Percentiles rank a stretch among this genome's conserved stretches.
phyloP scores from a whole-genome alignment of 208 protist genomes.

The Wallacemonas sp. region DNA sequence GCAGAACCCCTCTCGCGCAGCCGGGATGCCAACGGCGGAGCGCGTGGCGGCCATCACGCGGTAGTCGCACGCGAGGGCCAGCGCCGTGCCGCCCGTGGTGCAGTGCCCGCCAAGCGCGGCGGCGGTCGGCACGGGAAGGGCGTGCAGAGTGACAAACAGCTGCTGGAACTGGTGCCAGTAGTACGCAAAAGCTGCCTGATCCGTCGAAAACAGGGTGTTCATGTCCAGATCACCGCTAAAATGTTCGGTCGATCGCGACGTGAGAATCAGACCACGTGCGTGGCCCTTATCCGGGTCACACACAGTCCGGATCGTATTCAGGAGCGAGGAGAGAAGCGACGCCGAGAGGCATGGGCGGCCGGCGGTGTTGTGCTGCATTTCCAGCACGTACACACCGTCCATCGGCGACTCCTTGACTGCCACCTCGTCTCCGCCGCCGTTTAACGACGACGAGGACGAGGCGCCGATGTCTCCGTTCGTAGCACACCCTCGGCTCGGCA shows the following conservation, averaged over 20 bases:
- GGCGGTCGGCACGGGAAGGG: conserved; percentile 64
- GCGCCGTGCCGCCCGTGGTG: conserved; percentile 60
- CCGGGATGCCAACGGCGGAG: conserved; percentile 70
- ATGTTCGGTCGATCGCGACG: conserved; percentile 42
- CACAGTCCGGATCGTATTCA: conserved; percentile 44
- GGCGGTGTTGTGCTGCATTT: conserved; percentile 57
- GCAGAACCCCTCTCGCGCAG: conserved; percentile 54
- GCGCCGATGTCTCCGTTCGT: too few species aligned
- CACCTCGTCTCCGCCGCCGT: conserved; percentile 18
- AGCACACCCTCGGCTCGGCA: neutral
- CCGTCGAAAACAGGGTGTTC: conserved; percentile 32
- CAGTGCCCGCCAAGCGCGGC: conserved; percentile 75
- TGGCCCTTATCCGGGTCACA: conserved; percentile 55
- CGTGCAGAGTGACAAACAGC: conserved; percentile 71
- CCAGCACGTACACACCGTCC: conserved; percentile 48
- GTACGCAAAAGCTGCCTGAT: conserved; percentile 44
- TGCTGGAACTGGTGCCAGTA: conserved; percentile 79
- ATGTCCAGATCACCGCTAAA: conserved; percentile 76
- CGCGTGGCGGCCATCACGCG: conserved; percentile 63
- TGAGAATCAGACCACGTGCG: conserved; percentile 66
- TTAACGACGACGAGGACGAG: neutral
- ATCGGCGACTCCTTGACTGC: conserved; percentile 49
- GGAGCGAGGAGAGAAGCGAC: conserved; percentile 42
- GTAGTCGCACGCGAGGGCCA: conserved; percentile 75
- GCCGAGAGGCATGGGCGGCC: conserved; percentile 48